These are phyloP conservation scores for Pichia sp. DNA, from an alignment of 1,139 yeast species.

Conservation along the genomic window DNA sequence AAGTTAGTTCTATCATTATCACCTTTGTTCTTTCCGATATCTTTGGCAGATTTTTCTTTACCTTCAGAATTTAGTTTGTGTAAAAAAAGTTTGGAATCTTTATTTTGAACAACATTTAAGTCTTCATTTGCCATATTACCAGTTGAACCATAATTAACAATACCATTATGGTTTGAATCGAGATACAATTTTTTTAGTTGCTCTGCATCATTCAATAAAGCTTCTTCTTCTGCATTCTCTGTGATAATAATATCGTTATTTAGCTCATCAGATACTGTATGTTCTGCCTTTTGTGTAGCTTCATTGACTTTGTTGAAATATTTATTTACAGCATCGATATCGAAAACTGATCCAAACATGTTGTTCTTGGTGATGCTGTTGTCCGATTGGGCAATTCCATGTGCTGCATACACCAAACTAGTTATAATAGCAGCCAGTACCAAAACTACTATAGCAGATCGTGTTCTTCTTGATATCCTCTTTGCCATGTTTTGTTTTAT, in stretches of 20 bases:
- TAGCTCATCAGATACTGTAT: neutral
- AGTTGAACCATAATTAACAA: conserved; percentile 22
- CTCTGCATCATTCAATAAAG: conserved; percentile 11
- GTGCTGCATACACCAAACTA: neutral
- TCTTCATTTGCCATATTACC: conserved; percentile 19
- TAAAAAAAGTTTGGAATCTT: neutral
- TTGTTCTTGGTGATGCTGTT: neutral
- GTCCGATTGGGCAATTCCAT: neutral
- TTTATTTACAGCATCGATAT: conserved; percentile 5
- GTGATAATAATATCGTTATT: neutral
- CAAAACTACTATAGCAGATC: neutral
- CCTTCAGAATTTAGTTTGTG: neutral
- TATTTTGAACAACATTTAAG: conserved; percentile 4
- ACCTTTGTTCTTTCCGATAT: neutral
- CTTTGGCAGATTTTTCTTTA: neutral
- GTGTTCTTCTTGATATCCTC: neutral
- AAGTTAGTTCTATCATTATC: conserved; percentile 25
- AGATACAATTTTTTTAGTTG: conserved; percentile 22
- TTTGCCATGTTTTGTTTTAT: neutral
- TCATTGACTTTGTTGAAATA: conserved; percentile 3
- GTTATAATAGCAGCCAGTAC: neutral
- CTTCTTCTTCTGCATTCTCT: conserved; percentile 1
- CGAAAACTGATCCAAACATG: conserved; percentile 2
- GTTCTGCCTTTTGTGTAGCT: conserved; percentile 1
- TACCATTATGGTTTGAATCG: conserved; percentile 17